Evolutionary conservation across 345 rosid species (phyloP).

Genomic region (Gossypium rotundifolium): DNA sequence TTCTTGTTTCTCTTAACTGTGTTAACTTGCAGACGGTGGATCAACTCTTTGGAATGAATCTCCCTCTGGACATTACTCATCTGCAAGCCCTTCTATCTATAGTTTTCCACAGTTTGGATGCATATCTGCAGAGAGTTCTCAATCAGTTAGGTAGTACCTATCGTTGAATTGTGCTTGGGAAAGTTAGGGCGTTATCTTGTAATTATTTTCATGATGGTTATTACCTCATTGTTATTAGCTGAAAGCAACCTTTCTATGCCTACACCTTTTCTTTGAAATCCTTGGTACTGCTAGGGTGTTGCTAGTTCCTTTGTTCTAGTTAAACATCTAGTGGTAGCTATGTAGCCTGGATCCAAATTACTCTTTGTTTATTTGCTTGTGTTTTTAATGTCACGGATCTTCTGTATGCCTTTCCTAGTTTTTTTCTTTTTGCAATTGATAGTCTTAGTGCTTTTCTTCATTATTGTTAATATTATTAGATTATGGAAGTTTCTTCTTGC

Average conservation of each 20-base stretch:
- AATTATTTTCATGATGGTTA: neutral
- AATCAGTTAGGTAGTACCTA: conserved; percentile 62
- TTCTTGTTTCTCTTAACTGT: conserved; percentile 9
- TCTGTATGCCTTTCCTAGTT: neutral
- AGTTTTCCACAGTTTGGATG: conserved; percentile 80
- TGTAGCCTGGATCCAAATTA: neutral
- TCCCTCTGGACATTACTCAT: conserved; percentile 84
- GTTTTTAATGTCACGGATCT: neutral
- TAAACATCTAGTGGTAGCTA: neutral
- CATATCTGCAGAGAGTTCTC: conserved; percentile 60
- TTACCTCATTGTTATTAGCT: neutral
- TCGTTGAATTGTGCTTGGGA: conserved; percentile 1
- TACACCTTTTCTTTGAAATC: neutral
- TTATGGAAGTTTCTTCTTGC: neutral
- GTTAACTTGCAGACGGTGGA: conserved; percentile 72
- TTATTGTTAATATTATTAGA: neutral
- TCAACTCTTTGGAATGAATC: conserved; percentile 82
- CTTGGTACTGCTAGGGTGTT: neutral
- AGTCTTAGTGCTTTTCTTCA: neutral
- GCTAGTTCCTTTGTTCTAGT: neutral
- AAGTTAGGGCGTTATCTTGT: neutral
- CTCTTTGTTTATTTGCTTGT: neutral
- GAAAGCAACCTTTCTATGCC: neutral
- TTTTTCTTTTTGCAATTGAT: neutral
- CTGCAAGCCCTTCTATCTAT: conserved; percentile 90